Evolutionary conservation across 371 early-diverging fungal genomes (phyloP).

Genomic region (Zychaea mexicana): DNA sequence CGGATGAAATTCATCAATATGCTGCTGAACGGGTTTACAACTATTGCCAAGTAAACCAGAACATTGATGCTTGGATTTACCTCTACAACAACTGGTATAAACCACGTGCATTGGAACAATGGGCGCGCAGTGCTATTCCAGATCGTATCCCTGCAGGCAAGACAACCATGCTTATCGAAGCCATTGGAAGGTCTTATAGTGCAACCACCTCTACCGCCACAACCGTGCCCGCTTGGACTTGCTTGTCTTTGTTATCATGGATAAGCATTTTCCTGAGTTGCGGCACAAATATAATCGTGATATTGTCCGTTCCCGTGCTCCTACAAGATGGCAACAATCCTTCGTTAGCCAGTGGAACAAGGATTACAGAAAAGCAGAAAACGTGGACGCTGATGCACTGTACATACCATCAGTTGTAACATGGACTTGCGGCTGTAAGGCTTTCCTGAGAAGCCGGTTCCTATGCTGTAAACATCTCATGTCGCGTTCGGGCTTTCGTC

Average conservation of each 20-base stretch:
- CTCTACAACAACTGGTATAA: background rate
- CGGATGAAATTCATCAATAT: background rate
- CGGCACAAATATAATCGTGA: background rate
- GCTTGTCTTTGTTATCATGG: background rate
- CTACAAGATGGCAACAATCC: too few relatives aligned
- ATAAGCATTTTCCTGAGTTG: background rate
- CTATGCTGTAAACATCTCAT: too few relatives aligned
- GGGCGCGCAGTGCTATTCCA: background rate
- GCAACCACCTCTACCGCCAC: background rate
- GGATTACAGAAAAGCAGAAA: too few relatives aligned
- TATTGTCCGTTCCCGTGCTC: too few relatives aligned
- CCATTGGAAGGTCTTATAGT: conserved; percentile 4
- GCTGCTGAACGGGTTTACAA: background rate
- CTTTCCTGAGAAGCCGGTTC: too few relatives aligned
- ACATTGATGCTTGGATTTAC: background rate
- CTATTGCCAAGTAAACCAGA: background rate
- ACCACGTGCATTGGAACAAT: background rate
- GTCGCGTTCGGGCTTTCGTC: too few relatives aligned
- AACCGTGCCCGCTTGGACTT: background rate
- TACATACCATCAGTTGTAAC: too few relatives aligned
- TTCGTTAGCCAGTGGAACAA: too few relatives aligned
- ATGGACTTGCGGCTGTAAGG: too few relatives aligned
- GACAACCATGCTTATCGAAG: conserved; percentile 1
- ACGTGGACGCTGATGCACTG: too few relatives aligned
- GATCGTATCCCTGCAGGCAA: background rate